Percentiles rank a stretch among this genome's conserved stretches.
Evolutionary conservation across 768 basidiomycete genomes (phyloP).

Genomic region (Leucosporidium yakuticum): DNA sequence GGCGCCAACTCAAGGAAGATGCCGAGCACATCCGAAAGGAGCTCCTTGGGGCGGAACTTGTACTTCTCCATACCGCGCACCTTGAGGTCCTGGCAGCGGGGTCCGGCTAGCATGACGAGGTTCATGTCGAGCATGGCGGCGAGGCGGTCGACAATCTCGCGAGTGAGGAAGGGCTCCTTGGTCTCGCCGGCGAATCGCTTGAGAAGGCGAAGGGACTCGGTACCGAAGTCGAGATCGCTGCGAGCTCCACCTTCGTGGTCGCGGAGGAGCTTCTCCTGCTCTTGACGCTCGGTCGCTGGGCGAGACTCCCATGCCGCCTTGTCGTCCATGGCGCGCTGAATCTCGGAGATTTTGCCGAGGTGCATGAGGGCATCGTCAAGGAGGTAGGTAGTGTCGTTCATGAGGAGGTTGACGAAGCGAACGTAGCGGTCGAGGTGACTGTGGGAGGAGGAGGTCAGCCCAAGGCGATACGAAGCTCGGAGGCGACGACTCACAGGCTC

Average conservation of each 20-base stretch:
- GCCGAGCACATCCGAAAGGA: slow-evolving; percentile 80
- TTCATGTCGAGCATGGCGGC: slow-evolving; percentile 98
- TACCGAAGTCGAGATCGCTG: slow-evolving; percentile 76
- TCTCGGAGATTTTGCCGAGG: slow-evolving; percentile 76
- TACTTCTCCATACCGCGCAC: slow-evolving; percentile 83
- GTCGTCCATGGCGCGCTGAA: slow-evolving; percentile 80
- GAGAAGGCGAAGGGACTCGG: slow-evolving; percentile 81
- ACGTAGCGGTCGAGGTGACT: slow-evolving; percentile 91
- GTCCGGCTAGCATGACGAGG: slow-evolving; percentile 78
- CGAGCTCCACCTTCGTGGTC: slow-evolving; percentile 77
- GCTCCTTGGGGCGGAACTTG: slow-evolving; percentile 72
- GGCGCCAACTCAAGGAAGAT: slow-evolving; percentile 84
- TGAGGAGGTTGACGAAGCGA: slow-evolving; percentile 92
- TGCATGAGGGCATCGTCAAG: slow-evolving; percentile 93
- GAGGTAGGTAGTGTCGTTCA: slow-evolving; percentile 97
- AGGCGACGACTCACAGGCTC: slow-evolving; percentile 55
- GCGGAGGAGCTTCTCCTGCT: slow-evolving; percentile 70
- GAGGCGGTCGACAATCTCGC: slow-evolving; percentile 88
- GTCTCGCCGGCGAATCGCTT: slow-evolving; percentile 89
- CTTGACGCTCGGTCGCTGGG: slow-evolving; percentile 67
- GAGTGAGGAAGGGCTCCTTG: slow-evolving; percentile 86
- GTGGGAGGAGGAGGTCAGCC: background rate
- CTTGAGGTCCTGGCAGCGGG: slow-evolving; percentile 74
- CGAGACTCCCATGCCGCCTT: slow-evolving; percentile 61
- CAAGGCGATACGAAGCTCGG: background rate